These are phyloP conservation scores for Hondaea fermentalgiana DNA, from an alignment of 108 stramenopile species.

Conservation along the genomic window DNA sequence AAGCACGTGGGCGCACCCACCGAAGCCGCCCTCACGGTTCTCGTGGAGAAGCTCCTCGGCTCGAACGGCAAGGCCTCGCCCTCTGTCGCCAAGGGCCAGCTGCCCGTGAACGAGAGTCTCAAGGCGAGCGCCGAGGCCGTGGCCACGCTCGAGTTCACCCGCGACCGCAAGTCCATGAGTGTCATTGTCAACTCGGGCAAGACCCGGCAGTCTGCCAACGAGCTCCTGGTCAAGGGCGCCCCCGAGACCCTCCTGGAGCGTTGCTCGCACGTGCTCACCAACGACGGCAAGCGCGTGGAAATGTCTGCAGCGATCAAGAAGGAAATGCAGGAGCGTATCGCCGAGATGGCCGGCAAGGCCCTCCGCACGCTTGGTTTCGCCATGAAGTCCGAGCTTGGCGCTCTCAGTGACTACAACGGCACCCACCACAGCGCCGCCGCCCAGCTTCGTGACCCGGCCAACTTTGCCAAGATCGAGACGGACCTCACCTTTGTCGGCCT, in stretches of 20 bases:
- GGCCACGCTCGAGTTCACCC: constrained; percentile 73
- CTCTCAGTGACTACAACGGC: constrained; percentile 63
- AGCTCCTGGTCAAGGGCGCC: constrained; percentile 91
- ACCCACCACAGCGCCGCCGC: not conserved
- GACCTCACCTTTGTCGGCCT: constrained; percentile 84
- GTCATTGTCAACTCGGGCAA: constrained; percentile 34
- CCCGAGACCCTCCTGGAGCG: constrained; percentile 79
- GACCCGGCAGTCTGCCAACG: constrained; percentile 40
- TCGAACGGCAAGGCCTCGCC: not conserved
- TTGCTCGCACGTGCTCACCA: constrained; percentile 71
- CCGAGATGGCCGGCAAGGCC: constrained; percentile 73
- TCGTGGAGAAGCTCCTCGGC: constrained; percentile 67
- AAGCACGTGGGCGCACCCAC: constrained; percentile 84
- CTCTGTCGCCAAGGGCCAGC: not conserved
- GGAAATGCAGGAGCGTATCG: constrained; percentile 43
- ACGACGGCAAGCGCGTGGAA: constrained; percentile 54
- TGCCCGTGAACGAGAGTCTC: not conserved
- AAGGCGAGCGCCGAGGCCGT: constrained; percentile 49
- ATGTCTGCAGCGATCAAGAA: not conserved
- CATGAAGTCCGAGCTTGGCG: constrained; percentile 48
- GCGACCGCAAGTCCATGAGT: constrained; percentile 50
- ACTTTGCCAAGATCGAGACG: not conserved
- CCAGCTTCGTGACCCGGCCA: not conserved
- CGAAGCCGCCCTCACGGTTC: constrained; percentile 82
- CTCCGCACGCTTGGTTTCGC: constrained; percentile 87